These are phyloP conservation scores for Cryoendolithus antarcticus DNA, from an alignment of 2,329 filamentous ascomycete species.

Conservation along the genomic window DNA sequence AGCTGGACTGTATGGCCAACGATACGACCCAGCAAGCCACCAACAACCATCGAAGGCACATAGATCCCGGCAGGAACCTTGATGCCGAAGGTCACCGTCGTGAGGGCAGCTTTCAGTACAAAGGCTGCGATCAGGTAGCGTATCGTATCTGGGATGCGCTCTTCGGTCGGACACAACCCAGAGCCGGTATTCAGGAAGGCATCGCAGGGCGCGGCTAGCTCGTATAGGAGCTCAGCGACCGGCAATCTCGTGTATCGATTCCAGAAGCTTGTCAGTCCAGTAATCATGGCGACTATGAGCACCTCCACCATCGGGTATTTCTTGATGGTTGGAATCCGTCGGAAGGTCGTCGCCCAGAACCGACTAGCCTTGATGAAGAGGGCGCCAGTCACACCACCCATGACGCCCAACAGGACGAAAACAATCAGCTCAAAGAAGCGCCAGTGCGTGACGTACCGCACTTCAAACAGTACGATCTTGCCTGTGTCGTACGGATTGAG, in stretches of 20 bases:
- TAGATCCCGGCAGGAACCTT: slow-evolving; percentile 97
- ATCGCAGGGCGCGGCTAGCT: slow-evolving; percentile 79
- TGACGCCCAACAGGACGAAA: slow-evolving; percentile 74
- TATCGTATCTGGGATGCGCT: slow-evolving; percentile 70
- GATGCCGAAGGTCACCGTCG: slow-evolving; percentile 85
- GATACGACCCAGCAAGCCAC: slow-evolving; percentile 78
- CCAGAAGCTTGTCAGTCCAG: slow-evolving; percentile 83
- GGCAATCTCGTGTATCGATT: slow-evolving; percentile 80
- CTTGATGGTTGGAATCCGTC: slow-evolving; percentile 70
- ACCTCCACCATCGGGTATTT: slow-evolving; percentile 77
- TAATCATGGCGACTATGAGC: slow-evolving; percentile 70
- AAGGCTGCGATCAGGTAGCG: slow-evolving; percentile 63
- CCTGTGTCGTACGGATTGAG: slow-evolving; percentile 90
- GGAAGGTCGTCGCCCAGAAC: slow-evolving; percentile 79
- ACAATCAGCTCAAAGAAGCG: slow-evolving; percentile 77
- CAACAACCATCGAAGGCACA: slow-evolving; percentile 96
- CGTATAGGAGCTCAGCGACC: slow-evolving; percentile 80
- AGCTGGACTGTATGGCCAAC: slow-evolving; percentile 80
- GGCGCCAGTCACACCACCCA: slow-evolving; percentile 76
- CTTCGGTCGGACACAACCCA: slow-evolving; percentile 64
- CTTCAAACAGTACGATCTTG: slow-evolving; percentile 94
- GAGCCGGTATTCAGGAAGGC: slow-evolving; percentile 51
- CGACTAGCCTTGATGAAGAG: slow-evolving; percentile 94
- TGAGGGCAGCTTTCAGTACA: slow-evolving; percentile 78
- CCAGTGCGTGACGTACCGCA: slow-evolving; percentile 85